Evolutionary conservation across 2,329 filamentous ascomycete species (phyloP), one percentile per base, ranked within the genome.

Genomic region (Anthostomella pinea): DNA sequence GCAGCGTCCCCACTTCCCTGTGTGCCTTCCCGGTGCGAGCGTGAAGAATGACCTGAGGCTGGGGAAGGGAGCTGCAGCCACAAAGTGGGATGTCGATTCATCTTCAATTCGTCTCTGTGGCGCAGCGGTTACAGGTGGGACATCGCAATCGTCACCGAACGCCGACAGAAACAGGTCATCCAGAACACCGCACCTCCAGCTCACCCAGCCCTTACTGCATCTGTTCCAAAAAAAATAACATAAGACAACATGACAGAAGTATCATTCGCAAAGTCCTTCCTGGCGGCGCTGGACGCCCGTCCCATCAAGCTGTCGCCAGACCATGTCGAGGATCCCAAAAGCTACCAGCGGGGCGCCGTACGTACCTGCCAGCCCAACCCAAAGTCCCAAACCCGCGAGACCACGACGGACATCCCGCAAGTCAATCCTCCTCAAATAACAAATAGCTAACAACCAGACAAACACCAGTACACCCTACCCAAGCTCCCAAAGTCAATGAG

Each of bases 261-360:
- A 43, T 70, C 80, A 33, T 97, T 96, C 63, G 85, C 88, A 52
- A 88, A 85, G 65, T 74, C 79, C 20, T 96, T 95, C 65, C 81
- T 98, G 51, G 72, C 81, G 34, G 77, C 80, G 15, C 78, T 97
- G 45, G 88, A 95, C 65, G 77, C 81, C 43, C 81, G 83, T 32
- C 85, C 89, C 6, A 64, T 81, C 53, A 94, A 90, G 70, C 77
- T 97, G 46, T 81, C 84, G n/a, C 72, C 86, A 48, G 88, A 97
- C 63, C 85, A 96, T 79, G 82, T 94, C 63, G 87, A 91, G 65
- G 87, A 96, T 58, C 81, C 87, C 32, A 82, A 81, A 54, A 79
- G 75, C 49, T 90, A 91, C 60, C 85, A 87, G 16, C 80, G 85
- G 45, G 74, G 81, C 48, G 84, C 89, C 11, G 91, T 96, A 77